These are phyloP conservation scores for Solanum sitiens DNA, from an alignment of 257 asterid species.

Conservation along the genomic window DNA sequence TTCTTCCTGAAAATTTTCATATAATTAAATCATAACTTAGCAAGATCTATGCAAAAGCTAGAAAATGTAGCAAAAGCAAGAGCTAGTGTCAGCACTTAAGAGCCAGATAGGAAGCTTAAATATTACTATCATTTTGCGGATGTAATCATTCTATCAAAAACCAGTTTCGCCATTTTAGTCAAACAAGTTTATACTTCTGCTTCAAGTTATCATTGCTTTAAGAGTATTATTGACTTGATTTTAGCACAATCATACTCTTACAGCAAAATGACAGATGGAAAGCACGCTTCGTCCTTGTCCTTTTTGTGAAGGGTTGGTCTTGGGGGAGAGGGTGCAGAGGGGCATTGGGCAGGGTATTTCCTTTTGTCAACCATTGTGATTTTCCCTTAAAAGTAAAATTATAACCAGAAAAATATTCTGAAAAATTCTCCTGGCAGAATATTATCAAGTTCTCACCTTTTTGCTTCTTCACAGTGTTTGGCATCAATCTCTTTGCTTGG, in stretches of 20 bases:
- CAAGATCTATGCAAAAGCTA: background rate
- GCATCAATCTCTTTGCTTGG: slow-evolving; percentile 97
- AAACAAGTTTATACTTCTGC: background rate
- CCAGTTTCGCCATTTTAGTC: background rate
- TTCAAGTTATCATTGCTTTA: background rate
- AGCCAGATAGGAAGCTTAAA: background rate
- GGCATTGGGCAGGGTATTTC: background rate
- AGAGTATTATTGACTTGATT: background rate
- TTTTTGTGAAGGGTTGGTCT: background rate
- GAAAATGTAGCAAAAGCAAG: background rate
- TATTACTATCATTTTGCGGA: background rate
- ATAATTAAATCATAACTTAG: background rate
- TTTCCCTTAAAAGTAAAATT: background rate
- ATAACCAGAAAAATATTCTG: background rate
- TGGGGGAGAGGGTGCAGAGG: background rate
- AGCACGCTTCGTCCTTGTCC: background rate
- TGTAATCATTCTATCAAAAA: background rate
- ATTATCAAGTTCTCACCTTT: slow-evolving; percentile 34
- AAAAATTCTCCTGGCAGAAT: background rate
- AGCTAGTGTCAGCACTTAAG: background rate
- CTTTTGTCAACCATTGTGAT: background rate
- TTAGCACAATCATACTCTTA: background rate
- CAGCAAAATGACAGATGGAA: background rate
- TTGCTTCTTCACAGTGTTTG: slow-evolving; percentile 65
- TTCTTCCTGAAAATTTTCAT: slow-evolving; percentile 33